These are phyloP conservation scores for Proliferodiscus dingleyae DNA, from an alignment of 2,329 filamentous ascomycete genomes.

Conservation along the genomic window DNA sequence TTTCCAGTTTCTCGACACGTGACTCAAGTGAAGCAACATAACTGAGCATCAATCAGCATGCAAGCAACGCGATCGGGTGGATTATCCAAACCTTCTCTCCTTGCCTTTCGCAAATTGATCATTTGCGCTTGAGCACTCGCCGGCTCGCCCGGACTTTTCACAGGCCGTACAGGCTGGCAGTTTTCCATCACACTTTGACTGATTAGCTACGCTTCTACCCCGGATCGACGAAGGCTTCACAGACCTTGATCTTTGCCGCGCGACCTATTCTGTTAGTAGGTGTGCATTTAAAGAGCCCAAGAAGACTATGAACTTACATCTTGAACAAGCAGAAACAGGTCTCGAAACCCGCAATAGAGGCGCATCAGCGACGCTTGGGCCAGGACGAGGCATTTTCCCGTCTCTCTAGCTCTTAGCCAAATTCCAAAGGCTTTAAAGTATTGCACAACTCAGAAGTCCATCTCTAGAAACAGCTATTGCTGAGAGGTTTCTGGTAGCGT, in stretches of 20 bases:
- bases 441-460: background rate
- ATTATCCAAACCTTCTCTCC: conserved; percentile 65
- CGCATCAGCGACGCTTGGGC: conserved; percentile 32
- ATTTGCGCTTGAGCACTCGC: conserved; percentile 87
- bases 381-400: conserved; percentile 17
- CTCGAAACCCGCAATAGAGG: conserved; percentile 68
- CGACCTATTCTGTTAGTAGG: conserved; percentile 47
- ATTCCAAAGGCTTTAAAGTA: background rate
- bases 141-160: conserved; percentile 81
- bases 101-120: conserved; percentile 95
- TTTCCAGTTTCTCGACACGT: conserved; percentile 82
- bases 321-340: conserved; percentile 73
- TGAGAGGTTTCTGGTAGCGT: too few relatives aligned
- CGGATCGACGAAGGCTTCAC: conserved; percentile 3
- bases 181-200: conserved; percentile 78
- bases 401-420: background rate
- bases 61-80: background rate
- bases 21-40: conserved; percentile 96
- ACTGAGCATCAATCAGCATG: conserved; percentile 36
- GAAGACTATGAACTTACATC: conserved; percentile 47
- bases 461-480: too few relatives aligned
- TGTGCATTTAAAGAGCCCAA: background rate
- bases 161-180: conserved; percentile 92
- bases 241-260: conserved; percentile 84
- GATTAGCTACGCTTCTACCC: conserved; percentile 20